Conservation (phyloP, 176 grass and related monocot species). For the Hordeum vulgare region MorexV3_pseudomolecules_assembly NC_058522.1:458246785-458247284, state of each 20-base stretch:
- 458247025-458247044: not conserved
- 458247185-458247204: not conserved
- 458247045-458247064: not conserved
- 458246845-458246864: too few species aligned
- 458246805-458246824: too few species aligned
- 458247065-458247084: conserved; percentile 21
- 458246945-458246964: too few species aligned
- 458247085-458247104: conserved; percentile 7
- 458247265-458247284: not conserved
- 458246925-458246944: too few species aligned
- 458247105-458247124: conserved; percentile 34
- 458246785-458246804: too few species aligned
- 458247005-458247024: too few species aligned
- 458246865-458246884: too few species aligned
- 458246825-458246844: too few species aligned
- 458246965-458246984: too few species aligned
- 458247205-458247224: not conserved
- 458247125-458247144: not conserved
- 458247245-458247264: not conserved
- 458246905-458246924: too few species aligned
- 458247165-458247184: not conserved
- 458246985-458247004: too few species aligned
- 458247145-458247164: conserved; percentile 23
- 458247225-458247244: not conserved
- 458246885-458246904: too few species aligned